A percentile compares a stretch with the other conserved stretches of the same genome.
These are phyloP conservation scores for Candida maltosa DNA, from an alignment of 805 yeast species.

Conservation along the genomic window DNA sequence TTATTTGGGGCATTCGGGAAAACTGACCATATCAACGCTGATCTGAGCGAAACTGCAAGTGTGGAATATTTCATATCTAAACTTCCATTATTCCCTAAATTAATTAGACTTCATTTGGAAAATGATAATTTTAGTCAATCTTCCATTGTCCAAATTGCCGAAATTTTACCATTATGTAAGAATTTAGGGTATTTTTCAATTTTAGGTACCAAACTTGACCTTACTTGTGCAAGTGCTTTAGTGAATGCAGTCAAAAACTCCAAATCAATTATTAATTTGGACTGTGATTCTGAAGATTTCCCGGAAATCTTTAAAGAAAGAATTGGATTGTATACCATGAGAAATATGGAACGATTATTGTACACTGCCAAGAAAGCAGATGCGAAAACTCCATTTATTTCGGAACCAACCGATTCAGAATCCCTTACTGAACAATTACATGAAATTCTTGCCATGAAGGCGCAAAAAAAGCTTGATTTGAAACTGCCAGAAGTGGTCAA, in stretches of 20 bases:
- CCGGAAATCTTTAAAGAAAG: constrained; percentile 64
- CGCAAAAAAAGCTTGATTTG: constrained; percentile 30
- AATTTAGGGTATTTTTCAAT: constrained; percentile 67
- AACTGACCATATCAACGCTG: neutral
- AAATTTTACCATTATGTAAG: constrained; percentile 66
- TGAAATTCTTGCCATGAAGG: constrained; percentile 29
- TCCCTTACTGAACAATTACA: constrained; percentile 26
- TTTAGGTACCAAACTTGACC: constrained; percentile 58
- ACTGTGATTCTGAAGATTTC: constrained; percentile 59
- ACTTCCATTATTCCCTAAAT: constrained; percentile 63
- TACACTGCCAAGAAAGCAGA: constrained; percentile 37
- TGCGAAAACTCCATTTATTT: constrained; percentile 3
- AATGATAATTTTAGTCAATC: constrained; percentile 56
- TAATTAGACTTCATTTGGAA: constrained; percentile 71
- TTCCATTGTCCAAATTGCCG: constrained; percentile 58
- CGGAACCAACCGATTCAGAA: constrained; percentile 7
- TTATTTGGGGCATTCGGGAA: constrained; percentile 51
- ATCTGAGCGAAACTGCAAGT: constrained; percentile 20
- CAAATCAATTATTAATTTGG: constrained; percentile 61
- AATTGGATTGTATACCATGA: constrained; percentile 76
- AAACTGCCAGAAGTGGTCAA: constrained; percentile 26
- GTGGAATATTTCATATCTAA: constrained; percentile 55
- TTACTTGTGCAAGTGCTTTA: constrained; percentile 60
- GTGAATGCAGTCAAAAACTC: constrained; percentile 69
- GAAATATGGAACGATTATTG: constrained; percentile 67